Base-by-base conservation (phyloP, 2,329 filamentous ascomycete species). In the Colletotrichum horii region DNA sequence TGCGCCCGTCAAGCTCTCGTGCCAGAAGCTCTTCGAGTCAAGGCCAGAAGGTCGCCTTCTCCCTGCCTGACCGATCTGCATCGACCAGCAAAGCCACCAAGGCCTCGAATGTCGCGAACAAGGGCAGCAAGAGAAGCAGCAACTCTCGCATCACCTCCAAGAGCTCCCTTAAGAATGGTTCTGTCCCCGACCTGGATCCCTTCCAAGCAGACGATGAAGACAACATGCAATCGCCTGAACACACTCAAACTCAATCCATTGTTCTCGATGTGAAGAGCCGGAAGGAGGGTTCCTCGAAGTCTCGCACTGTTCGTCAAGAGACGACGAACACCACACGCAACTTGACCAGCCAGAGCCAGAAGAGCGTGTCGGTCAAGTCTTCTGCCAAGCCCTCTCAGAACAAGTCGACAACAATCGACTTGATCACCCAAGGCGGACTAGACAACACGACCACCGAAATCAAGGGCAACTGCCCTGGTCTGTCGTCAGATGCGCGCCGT, bases 401-500 rank as follows among this genome's bases (percentile, higher is more conserved):
- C 30, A 76, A 75, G 69, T 78, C 75, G 19, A 48, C 60, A 4
- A 78, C 75, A 24, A 28, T 78, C 52, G 77, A 78, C 43, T 16
- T 77, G 26, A 77, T 76, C n/a, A 76, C 75, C 4, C 68, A 75
- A 55, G 70, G 77, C 52, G 67, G 77, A 15, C 73, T 75, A 11
- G 74, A 77, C 7, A 61, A 73, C 28, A 67, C 69, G 55, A 75
- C 75, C 4, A 71, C 77, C 4, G 75, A 75, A 26, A 55, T 75
- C 24, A 76, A 66, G 28, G 52, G 74, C 65, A 76, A 77, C 80
- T 86, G 87, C 77, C 86, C 87, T n/a, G 83, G 85, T 3, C 85
- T 92, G 15, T 91, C 90, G 14, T 83, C 82, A 55, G 86, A 89
- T 71, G 90, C 90, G 67, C 88, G 87, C 52, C 87, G 86, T 70